A percentile compares a stretch with the other conserved stretches of the same genome.
Conservation (phyloP, 257 asterid genomes). For the Echites panduratus region DNA sequence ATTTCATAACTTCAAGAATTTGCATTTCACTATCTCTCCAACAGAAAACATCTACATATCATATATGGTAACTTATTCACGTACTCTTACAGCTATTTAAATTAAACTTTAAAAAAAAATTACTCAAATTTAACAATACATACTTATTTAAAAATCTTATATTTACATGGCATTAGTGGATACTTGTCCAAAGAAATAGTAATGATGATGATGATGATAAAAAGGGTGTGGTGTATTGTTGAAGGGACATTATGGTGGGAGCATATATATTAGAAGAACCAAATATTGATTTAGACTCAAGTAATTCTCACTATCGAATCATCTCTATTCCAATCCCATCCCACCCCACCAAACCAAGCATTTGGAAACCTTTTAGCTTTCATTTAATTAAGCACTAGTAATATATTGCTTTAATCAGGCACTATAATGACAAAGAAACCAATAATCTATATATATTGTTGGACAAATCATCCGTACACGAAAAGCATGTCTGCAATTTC, state of each 20-base stretch:
- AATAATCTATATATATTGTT: background rate
- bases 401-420: background rate
- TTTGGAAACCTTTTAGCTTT: background rate
- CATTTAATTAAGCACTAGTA: background rate
- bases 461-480: background rate
- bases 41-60: no score
- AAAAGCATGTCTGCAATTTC: slow-evolving; percentile 5
- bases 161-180: no score
- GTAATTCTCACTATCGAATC: background rate
- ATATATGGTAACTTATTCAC: no score
- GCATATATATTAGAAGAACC: no score
- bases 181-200: no score
- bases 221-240: background rate
- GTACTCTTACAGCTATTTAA: no score
- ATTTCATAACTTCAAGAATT: no score
- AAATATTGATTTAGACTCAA: background rate
- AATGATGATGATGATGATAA: no score
- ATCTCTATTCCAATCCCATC: background rate
- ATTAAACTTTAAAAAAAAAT: no score
- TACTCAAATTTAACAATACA: no score
- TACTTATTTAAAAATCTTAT: no score
- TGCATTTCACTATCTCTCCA: no score
- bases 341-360: slow-evolving; percentile 16
- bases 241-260: background rate
- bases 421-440: background rate